Evolutionary conservation across 257 asterid species (phyloP).

Genomic region (Salvia rosmarinus): DNA sequence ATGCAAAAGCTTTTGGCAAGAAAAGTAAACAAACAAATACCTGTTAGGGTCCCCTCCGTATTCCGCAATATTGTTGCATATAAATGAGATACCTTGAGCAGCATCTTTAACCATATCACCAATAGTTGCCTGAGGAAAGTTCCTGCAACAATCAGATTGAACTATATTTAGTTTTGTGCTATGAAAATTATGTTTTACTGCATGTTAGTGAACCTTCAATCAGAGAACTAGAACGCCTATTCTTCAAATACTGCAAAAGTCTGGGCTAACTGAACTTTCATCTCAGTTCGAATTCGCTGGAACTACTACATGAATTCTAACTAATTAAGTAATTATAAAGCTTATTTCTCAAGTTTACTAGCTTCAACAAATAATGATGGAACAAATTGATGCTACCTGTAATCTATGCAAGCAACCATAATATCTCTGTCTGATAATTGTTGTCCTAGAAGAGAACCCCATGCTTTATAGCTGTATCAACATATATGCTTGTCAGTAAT

Average conservation of each 20-base stretch:
- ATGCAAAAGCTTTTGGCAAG: neutral
- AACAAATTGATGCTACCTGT: conserved; percentile 58
- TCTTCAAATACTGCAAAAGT: neutral
- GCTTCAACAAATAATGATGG: too few species aligned
- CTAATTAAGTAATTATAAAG: neutral
- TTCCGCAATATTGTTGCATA: conserved; percentile 87
- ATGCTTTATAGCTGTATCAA: conserved; percentile 86
- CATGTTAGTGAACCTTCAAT: conserved; percentile 6
- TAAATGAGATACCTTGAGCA: conserved; percentile 88
- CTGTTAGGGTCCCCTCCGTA: conserved; percentile 98
- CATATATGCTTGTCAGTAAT: conserved; percentile 27
- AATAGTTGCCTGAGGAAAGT: conserved; percentile 98
- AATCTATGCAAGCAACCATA: conserved; percentile 98
- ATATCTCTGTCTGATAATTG: conserved; percentile 91
- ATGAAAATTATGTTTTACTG: conserved; percentile 9
- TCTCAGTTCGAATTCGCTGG: conserved; percentile 5
- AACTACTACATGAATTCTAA: neutral
- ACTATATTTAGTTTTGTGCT: neutral
- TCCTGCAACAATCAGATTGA: conserved; percentile 57
- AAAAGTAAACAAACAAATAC: conserved; percentile 35
- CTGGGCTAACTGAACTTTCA: neutral
- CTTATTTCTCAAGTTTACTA: neutral
- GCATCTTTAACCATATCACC: conserved; percentile 95
- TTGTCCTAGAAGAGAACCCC: conserved; percentile 96
- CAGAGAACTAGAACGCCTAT: conserved; percentile 21